These are phyloP conservation scores for Harringtonia lauricola DNA, from an alignment of 2,329 filamentous ascomycete genomes.

Conservation along the genomic window DNA sequence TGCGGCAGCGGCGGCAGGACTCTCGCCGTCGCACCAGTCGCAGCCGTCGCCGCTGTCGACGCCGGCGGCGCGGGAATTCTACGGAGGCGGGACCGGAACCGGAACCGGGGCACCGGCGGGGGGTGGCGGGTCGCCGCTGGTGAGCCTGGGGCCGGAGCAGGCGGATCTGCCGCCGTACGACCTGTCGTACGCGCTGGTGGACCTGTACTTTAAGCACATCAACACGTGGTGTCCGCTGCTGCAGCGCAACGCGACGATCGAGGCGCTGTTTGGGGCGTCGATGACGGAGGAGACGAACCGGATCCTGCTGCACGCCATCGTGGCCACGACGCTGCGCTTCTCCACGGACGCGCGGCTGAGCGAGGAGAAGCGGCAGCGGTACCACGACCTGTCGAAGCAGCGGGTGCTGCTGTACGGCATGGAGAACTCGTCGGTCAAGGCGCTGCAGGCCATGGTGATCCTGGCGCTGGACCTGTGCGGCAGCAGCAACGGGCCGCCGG, in stretches of 20 bases:
- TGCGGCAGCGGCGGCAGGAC: conserved; percentile 20
- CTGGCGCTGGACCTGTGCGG: conserved; percentile 77
- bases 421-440: conserved; percentile 81
- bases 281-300: conserved; percentile 71
- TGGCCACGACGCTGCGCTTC: conserved; percentile 77
- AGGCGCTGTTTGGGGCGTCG: conserved; percentile 68
- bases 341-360: conserved; percentile 68
- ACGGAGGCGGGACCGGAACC: too few relatives aligned
- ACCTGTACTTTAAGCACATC: conserved; percentile 70
- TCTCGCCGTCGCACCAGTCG: conserved; percentile 24
- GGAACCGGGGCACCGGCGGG: conserved; percentile 14
- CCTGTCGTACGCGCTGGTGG: conserved; percentile 59
- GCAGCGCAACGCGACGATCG: conserved; percentile 72
- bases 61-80: conserved; percentile 37
- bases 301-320: conserved; percentile 77
- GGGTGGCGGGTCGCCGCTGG: conserved; percentile 25
- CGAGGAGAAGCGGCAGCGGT: conserved; percentile 59
- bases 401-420: conserved; percentile 79
- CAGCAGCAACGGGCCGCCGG: conserved; percentile 78
- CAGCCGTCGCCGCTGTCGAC: conserved; percentile 23
- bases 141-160: conserved; percentile 45
- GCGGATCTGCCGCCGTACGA: conserved; percentile 69
- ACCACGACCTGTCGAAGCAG: conserved; percentile 73
- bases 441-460: conserved; percentile 78
- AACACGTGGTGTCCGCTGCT: conserved; percentile 84